Base-by-base conservation (phyloP, 805 yeast species). In the Barnettozyma sucrosica region DNA sequence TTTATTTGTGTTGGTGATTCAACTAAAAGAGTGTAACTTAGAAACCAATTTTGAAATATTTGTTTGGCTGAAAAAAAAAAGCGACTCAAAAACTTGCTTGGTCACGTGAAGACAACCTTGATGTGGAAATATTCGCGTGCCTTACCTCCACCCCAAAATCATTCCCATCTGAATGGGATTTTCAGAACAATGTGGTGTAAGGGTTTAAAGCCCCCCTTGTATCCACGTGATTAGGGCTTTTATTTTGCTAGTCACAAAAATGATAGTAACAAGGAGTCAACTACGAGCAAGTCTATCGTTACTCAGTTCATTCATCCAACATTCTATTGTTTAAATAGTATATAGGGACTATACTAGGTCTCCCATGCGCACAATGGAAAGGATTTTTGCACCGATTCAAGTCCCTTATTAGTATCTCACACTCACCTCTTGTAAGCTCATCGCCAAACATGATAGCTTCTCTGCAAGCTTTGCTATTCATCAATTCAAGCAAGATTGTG, bases 331-430 rank as follows among this genome's bases (percentile, higher is more conserved):
- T 40, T 6, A 62, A 45, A 34, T 65, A 63, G 28, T 65, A 64
- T 4, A 79, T 50, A 0, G 90, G 89, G 1, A 79, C 74, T 11
- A 83, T 61, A 0, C 89, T 76, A 0, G 95, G 95, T 47, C 96
- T 65, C 0, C 95, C 95, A 62, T 88, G 96, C 0, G 96, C 96
- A 68, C 96, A 89, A 47, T 76, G 80, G 53, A 85, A 83, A 0
- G 96, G 95, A 18, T 71, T 63, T 13, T 65, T 55, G 56, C 95
- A 86, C 4, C 45, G 20, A 0, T 68, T 53, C 25, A 88, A 66
- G 1, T 64, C 51, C 1, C 42, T 30, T 0, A 87, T 55, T 20
- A 86, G 55, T 0, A 59, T 38, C 6, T 54, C 50, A 64, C 87
- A 81, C 44, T 81, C 76, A 0, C 45, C 49, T 2, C 37, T 47